Conservation (phyloP, 2,329 filamentous ascomycete genomes). For the Epichloe typhina region DNA sequence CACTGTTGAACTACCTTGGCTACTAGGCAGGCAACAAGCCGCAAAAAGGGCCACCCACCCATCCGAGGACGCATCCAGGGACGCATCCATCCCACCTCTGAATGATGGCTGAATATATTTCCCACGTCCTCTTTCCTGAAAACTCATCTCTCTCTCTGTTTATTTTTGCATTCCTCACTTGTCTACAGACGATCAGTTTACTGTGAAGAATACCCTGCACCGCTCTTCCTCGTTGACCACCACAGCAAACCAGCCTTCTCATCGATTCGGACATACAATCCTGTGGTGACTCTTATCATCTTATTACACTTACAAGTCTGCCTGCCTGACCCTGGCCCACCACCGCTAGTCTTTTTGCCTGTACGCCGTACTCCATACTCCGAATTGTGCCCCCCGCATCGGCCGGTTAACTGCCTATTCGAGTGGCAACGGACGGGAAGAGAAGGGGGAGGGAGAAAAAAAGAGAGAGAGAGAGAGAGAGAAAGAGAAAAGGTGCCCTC, state of each 20-base stretch:
- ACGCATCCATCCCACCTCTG: constrained; percentile 1
- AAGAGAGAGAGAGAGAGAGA: background rate
- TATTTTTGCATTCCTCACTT: background rate
- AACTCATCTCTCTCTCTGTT: background rate
- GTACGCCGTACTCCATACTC: background rate
- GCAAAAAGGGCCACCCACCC: background rate
- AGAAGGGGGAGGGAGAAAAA: background rate
- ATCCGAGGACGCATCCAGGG: background rate
- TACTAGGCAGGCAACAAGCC: no score
- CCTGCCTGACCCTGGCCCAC: background rate
- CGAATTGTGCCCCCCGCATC: background rate
- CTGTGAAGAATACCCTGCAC: no score
- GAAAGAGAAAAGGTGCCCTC: background rate
- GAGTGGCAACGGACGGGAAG: background rate
- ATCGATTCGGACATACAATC: background rate
- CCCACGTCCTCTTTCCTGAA: background rate
- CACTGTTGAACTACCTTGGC: background rate
- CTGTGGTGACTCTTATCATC: background rate
- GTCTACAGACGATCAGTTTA: background rate
- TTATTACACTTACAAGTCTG: background rate
- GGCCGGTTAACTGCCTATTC: background rate
- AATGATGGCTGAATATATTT: background rate
- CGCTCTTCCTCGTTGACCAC: background rate
- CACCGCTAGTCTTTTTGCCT: background rate
- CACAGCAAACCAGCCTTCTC: no score